A percentile compares a stretch with the other conserved stretches of the same genome.
Evolutionary conservation across 1,139 yeast genomes (phyloP).

Genomic region (Yarrowia galli): DNA sequence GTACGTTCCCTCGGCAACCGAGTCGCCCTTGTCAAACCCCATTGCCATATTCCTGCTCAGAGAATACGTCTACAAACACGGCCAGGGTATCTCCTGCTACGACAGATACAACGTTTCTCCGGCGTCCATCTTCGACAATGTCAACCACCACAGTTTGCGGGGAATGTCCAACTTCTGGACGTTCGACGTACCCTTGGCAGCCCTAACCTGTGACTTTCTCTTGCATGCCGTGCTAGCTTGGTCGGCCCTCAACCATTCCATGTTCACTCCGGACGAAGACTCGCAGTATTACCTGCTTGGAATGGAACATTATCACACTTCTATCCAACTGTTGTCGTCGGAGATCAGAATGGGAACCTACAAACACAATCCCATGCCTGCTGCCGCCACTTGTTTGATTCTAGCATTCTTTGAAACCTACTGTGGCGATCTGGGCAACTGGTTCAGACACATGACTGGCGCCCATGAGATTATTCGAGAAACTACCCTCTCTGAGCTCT

Average conservation of each 20-base stretch:
- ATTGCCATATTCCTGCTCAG: conserved; percentile 13
- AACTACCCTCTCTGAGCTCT: not conserved
- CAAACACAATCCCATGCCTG: conserved; percentile 38
- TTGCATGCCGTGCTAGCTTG: conserved; percentile 25
- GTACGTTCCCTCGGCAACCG: conserved; percentile 21
- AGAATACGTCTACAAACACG: conserved; percentile 22
- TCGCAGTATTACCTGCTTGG: conserved; percentile 9
- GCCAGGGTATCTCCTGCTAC: conserved; percentile 28
- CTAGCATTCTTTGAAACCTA: conserved; percentile 41
- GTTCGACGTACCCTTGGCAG: conserved; percentile 40
- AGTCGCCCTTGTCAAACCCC: conserved; percentile 25
- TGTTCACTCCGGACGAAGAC: not conserved
- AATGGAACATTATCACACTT: conserved; percentile 22
- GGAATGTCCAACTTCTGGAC: conserved; percentile 41
- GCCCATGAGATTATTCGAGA: conserved; percentile 40
- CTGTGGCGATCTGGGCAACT: conserved; percentile 40
- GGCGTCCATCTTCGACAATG: conserved; percentile 16
- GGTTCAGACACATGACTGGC: conserved; percentile 41
- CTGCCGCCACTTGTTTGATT: conserved; percentile 39
- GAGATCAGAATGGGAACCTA: conserved; percentile 22
- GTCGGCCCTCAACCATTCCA: conserved; percentile 28
- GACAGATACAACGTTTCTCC: conserved; percentile 33
- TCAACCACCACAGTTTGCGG: conserved; percentile 23
- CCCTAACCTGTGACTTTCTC: conserved; percentile 30
- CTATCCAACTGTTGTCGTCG: conserved; percentile 21